phyloP scores from a whole-genome alignment of 1,139 yeast genomes.

The Yarrowia galli region DNA sequence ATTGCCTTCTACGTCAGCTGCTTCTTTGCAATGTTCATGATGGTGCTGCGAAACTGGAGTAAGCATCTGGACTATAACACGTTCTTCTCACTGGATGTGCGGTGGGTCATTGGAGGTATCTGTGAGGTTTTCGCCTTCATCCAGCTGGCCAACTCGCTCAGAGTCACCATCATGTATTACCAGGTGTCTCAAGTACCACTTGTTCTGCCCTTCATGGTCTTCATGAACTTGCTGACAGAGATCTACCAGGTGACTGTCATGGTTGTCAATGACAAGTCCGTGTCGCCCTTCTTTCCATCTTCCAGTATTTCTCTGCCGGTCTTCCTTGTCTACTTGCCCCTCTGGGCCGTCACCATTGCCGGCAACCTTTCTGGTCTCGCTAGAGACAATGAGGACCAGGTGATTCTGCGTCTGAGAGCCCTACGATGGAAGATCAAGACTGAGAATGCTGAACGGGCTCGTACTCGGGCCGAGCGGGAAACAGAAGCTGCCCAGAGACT shows the following conservation, averaged over 20 bases:
- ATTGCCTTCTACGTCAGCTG: conserved; percentile 44
- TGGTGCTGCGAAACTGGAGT: conserved; percentile 46
- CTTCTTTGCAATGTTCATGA: conserved; percentile 44
- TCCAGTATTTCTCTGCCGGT: conserved; percentile 44
- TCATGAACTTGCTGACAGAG: conserved; percentile 41
- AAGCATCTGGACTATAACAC: conserved; percentile 34
- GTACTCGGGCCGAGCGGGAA: neutral
- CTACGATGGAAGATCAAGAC: conserved; percentile 24
- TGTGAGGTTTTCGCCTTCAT: conserved; percentile 45
- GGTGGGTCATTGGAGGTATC: conserved; percentile 46
- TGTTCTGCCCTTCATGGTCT: conserved; percentile 42
- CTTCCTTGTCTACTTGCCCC: conserved; percentile 46
- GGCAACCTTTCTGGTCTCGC: conserved; percentile 45
- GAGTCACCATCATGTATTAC: conserved; percentile 43
- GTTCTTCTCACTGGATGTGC: conserved; percentile 41
- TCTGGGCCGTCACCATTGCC: conserved; percentile 43
- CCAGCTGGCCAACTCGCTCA: conserved; percentile 42
- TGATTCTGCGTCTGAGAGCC: conserved; percentile 42
- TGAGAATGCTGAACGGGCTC: conserved; percentile 13
- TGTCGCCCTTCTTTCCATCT: conserved; percentile 45
- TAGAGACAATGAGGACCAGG: conserved; percentile 45
- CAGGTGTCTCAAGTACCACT: conserved; percentile 43
- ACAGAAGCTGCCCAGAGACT: conserved; percentile 21
- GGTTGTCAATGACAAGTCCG: conserved; percentile 41
- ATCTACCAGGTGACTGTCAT: conserved; percentile 34